Base-by-base conservation (phyloP, 108 stramenopile species). In the Fragilaria crotonensis region DNA sequence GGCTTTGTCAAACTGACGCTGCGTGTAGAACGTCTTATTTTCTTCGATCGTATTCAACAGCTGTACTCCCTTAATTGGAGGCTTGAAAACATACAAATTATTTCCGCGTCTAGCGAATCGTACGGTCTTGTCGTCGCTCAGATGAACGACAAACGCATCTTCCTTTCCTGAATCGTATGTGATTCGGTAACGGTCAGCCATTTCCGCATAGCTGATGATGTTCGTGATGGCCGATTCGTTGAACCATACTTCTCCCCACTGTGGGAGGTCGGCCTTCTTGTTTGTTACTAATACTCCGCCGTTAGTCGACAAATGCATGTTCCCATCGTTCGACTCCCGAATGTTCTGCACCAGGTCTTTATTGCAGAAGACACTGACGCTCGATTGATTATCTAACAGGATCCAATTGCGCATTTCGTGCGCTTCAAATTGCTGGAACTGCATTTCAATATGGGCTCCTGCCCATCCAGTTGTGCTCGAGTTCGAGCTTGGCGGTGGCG, bases 311-410 rank as follows among this genome's bases (percentile, higher is more conserved):
- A n/a, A n/a, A 19, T 44, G n/a, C 18, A 66, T 52, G 11, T 14
- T 28, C 3, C 56, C 28, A 0, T 44, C 27, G 5, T 33, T 21
- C 0, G 56, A 23, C 0, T n/a, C 14, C 23, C 32, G 53, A 21
- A 70, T 66, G 3, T 62, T 62, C 0, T 21, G 26, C 1, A 75
- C 53, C 1, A 69, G 33, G 18, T 46, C n/a, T 3, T 30, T 0
- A 29, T 75, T 75, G 27, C 56, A 31, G 31, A 75, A 66, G 5
- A 70, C 48, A 28, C 52, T 52, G 4, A 65, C 64, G 0, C 63
- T 66, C 2, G 69, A 70, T 27, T 75, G 67, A 25, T 48, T 66
- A 45, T 75, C 74, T 0, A 75, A 30, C 1, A 75, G 33, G 0
- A 75, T 66, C 67, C 58, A 69, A 3, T 45, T 44, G 4, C 18